phyloP scores from a whole-genome alignment of 306 rosid genomes.

The Arachis hypogaea region DNA sequence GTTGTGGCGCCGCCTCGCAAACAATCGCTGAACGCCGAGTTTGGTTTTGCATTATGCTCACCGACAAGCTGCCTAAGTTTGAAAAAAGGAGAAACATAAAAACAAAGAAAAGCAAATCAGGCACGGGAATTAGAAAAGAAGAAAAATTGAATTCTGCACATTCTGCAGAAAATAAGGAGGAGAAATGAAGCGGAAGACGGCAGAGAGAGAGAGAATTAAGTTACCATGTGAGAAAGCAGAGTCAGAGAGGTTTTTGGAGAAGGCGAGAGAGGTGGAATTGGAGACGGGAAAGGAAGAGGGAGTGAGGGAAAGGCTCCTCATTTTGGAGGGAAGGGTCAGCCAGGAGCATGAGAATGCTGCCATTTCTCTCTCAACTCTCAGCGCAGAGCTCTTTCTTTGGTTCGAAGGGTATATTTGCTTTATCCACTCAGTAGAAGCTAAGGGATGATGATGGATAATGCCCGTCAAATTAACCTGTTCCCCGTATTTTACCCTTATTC shows the following conservation, averaged over 20 bases:
- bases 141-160: not conserved
- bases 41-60: slow-evolving; percentile 45
- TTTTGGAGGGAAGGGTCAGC: slow-evolving; percentile 69
- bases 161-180: not conserved
- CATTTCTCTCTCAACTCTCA: slow-evolving; percentile 33
- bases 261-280: slow-evolving; percentile 56
- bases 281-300: slow-evolving; percentile 37
- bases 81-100: not conserved
- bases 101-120: not conserved
- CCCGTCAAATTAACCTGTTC: not conserved
- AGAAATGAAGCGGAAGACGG: not conserved
- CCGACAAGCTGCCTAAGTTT: slow-evolving; percentile 55
- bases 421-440: slow-evolving; percentile 16
- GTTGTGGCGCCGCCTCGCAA: slow-evolving; percentile 69
- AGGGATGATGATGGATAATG: slow-evolving; percentile 7
- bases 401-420: not conserved
- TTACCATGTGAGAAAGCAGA: slow-evolving; percentile 58
- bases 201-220: not conserved
- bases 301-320: slow-evolving; percentile 57
- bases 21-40: slow-evolving; percentile 56
- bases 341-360: slow-evolving; percentile 70
- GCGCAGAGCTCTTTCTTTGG: not conserved
- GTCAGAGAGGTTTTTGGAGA: slow-evolving; percentile 62
- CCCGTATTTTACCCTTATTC: not conserved
- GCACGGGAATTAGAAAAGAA: slow-evolving; percentile 22